Percentiles rank a stretch among this genome's conserved stretches.
Evolutionary conservation across 108 stramenopile species (phyloP).

Genomic region (Nannochloropsis granulata): DNA sequence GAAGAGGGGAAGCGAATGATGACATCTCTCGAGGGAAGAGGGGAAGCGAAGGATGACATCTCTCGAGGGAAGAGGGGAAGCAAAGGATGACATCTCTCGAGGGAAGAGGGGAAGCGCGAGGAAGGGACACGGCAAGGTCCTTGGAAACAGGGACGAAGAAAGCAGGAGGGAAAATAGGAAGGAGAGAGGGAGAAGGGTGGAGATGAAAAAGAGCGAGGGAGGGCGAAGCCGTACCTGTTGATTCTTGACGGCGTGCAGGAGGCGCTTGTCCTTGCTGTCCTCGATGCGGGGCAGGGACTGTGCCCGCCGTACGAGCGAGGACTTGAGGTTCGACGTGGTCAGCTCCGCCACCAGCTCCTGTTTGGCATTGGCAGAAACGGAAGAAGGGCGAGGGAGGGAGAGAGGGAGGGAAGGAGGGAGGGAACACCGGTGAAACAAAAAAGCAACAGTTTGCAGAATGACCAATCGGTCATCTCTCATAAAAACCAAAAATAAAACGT

Average conservation of each 20-base stretch:
- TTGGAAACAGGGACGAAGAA: too few relatives aligned
- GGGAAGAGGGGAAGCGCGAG: too few relatives aligned
- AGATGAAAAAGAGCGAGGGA: too few relatives aligned
- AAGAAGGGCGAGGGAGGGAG: background rate
- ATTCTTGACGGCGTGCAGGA: background rate
- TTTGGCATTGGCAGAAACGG: background rate
- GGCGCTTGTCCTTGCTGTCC: background rate
- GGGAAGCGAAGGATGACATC: too few relatives aligned
- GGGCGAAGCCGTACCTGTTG: background rate
- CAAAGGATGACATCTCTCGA: too few relatives aligned
- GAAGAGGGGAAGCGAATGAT: too few relatives aligned
- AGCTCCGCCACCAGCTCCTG: background rate
- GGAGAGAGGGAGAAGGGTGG: too few relatives aligned
- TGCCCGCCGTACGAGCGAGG: background rate
- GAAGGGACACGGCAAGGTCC: too few relatives aligned
- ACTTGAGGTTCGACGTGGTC: background rate
- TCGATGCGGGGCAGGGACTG: background rate
- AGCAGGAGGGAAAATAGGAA: too few relatives aligned
- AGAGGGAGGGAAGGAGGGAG: background rate
- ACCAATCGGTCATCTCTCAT: background rate
- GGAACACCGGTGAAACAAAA: background rate
- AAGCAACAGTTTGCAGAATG: background rate
- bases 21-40: too few relatives aligned
- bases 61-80: too few relatives aligned
- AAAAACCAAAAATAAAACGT: background rate